A percentile compares a stretch with the other conserved stretches of the same genome.
phyloP scores from a whole-genome alignment of 768 basidiomycete species.

The Amanita phalloides region DNA sequence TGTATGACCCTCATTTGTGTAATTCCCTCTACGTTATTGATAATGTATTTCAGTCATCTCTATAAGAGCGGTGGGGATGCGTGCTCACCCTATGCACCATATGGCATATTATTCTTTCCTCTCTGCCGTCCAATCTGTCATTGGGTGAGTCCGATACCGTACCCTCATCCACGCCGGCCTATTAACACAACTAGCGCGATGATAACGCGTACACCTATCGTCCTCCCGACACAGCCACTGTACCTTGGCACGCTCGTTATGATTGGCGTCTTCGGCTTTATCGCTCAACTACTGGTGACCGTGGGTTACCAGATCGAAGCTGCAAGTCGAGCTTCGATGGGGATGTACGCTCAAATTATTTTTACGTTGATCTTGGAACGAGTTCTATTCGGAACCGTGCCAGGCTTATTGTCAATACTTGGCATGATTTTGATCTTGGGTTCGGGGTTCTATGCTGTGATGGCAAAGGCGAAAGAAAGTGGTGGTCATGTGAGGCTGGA shows the following conservation, averaged over 20 bases:
- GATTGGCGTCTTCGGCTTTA: conserved; percentile 43
- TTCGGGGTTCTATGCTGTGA: background rate
- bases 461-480: background rate
- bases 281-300: conserved; percentile 29
- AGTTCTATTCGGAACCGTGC: background rate
- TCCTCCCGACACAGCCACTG: conserved; percentile 31
- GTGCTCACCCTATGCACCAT: conserved; percentile 67
- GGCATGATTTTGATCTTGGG: background rate
- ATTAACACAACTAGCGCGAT: conserved; percentile 28
- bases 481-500: background rate
- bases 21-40: too few species aligned
- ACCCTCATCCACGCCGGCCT: background rate
- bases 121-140: conserved; percentile 31
- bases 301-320: conserved; percentile 53
- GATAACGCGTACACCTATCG: conserved; percentile 23
- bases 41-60: background rate
- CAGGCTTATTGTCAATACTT: background rate
- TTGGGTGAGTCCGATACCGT: conserved; percentile 17
- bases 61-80: conserved; percentile 31
- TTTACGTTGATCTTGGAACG: conserved; percentile 1
- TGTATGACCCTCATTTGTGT: conserved; percentile 25
- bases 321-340: conserved; percentile 49
- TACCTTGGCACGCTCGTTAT: conserved; percentile 37
- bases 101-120: conserved; percentile 56
- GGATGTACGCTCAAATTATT: conserved; percentile 29